Evolutionary conservation across 768 basidiomycete species (phyloP).

Genomic region (Chalciporus chontae): DNA sequence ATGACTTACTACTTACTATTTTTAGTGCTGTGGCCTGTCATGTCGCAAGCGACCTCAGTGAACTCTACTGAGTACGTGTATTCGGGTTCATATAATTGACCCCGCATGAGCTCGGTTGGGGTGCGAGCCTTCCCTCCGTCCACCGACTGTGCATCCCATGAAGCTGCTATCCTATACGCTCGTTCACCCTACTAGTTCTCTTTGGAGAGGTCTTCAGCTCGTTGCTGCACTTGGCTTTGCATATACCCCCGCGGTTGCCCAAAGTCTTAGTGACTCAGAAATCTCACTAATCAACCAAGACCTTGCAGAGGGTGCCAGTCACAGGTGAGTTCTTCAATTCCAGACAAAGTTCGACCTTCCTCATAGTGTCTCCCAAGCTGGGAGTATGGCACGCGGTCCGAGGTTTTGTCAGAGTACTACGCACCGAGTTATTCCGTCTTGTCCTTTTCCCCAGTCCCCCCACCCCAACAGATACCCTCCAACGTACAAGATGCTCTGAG

Average conservation of each 20-base stretch:
- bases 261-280: slow-evolving; percentile 35
- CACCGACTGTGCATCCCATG: too few relatives aligned
- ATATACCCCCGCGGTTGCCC: slow-evolving; percentile 17
- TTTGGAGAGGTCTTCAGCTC: too few relatives aligned
- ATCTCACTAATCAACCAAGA: slow-evolving; percentile 32
- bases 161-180: too few relatives aligned
- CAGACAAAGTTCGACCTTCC: neutral
- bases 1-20: too few relatives aligned
- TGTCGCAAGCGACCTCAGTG: too few relatives aligned
- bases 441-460: slow-evolving; percentile 25
- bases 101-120: too few relatives aligned
- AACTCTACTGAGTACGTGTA: too few relatives aligned
- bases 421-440: slow-evolving; percentile 45
- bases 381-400: slow-evolving; percentile 49
- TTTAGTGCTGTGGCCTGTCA: too few relatives aligned
- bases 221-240: too few relatives aligned
- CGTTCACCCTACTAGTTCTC: too few relatives aligned
- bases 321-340: slow-evolving; percentile 31
- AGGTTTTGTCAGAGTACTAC: slow-evolving; percentile 50
- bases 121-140: too few relatives aligned
- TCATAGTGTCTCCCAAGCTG: slow-evolving; percentile 34
- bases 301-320: slow-evolving; percentile 39
- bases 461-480: slow-evolving; percentile 23
- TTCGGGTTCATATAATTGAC: too few relatives aligned
- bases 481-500: slow-evolving; percentile 34